Base-by-base conservation (phyloP, 2,329 filamentous ascomycete species). In the Fusarium nisikadoi region DNA sequence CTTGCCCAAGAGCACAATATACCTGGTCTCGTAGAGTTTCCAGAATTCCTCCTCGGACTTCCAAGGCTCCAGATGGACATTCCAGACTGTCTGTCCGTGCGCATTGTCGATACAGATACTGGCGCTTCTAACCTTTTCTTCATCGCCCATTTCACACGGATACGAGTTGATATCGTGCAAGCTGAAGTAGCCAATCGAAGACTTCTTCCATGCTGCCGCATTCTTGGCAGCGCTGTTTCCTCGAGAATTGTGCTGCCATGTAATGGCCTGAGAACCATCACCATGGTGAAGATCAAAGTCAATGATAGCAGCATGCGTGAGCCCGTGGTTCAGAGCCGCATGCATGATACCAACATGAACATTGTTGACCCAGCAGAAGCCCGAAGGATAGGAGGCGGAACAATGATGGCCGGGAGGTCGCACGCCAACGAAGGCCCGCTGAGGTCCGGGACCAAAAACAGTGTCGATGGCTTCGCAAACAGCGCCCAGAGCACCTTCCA, bases 361-460 rank as follows among this genome's bases (percentile, higher is more conserved):
- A 79, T 99, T 99, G 81, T 99, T 99, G 55, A 99, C 84, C 95
- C 96, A 99, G 83, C 96, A 99, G 79, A 99, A 99, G 0, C 96
- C 96, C 5, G 95, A 98, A 1, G 96, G 96, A 76, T 92, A 92
- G 54, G 92, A 90, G 8, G 94, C 90, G 5, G 95, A 97, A 82
- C 96, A 99, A 79, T 99, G 96, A 79, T 99, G 96, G 2, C 96
- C 96, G 0, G 96, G 96, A 8, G 96, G 96, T 36, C 96, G 91
- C 54, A 98, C 93, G 33, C 93, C 95, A 54, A 98, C 94, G 80
- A 99, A 99, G 0, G 95, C 94, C 61, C 94, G 90, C 49, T 88
- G 90, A 27, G 92, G 91, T 7, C 90, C 88, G 5, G 83, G 81
- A 45, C 62, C 86, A 76, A 98, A 96, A 6, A 98, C 91, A 0